Conservation (phyloP, 2,329 filamentous ascomycete species). For the Trichoderma cornu-damae region DNA sequence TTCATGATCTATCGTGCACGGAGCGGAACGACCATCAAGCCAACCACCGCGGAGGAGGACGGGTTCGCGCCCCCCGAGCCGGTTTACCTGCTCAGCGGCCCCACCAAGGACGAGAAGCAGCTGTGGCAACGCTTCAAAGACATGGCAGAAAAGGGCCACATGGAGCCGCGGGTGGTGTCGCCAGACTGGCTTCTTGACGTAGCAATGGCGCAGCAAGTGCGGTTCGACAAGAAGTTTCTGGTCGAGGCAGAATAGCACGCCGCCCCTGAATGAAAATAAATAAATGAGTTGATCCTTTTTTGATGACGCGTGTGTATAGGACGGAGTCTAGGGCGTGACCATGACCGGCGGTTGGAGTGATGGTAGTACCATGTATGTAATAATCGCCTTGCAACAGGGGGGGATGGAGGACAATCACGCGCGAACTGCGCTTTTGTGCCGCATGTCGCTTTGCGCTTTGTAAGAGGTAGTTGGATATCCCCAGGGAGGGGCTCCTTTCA, state of each 20-base stretch:
- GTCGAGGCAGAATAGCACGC: constrained; percentile 27
- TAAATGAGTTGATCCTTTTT: neutral
- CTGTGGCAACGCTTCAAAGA: constrained; percentile 77
- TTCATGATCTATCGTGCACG: constrained; percentile 74
- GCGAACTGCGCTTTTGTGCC: neutral
- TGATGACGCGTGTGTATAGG: constrained; percentile 18
- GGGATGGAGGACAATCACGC: neutral
- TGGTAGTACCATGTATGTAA: too few species aligned
- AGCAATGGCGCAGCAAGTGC: constrained; percentile 79
- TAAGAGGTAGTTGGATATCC: neutral
- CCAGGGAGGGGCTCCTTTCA: constrained; percentile 27
- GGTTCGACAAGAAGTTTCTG: constrained; percentile 60
- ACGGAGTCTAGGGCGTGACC: constrained; percentile 19
- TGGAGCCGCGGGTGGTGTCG: constrained; percentile 73
- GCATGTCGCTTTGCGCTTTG: neutral
- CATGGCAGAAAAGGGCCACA: constrained; percentile 71
- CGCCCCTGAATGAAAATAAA: neutral
- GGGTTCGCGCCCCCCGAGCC: constrained; percentile 60
- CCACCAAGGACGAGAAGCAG: constrained; percentile 59
- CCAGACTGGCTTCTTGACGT: constrained; percentile 88
- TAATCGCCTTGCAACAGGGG: neutral
- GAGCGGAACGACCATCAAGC: constrained; percentile 60
- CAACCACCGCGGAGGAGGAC: constrained; percentile 60
- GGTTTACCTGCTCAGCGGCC: constrained; percentile 76
- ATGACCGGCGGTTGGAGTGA: neutral